phyloP scores from a whole-genome alignment of 345 rosid genomes.

The Excoecaria agallocha region DNA sequence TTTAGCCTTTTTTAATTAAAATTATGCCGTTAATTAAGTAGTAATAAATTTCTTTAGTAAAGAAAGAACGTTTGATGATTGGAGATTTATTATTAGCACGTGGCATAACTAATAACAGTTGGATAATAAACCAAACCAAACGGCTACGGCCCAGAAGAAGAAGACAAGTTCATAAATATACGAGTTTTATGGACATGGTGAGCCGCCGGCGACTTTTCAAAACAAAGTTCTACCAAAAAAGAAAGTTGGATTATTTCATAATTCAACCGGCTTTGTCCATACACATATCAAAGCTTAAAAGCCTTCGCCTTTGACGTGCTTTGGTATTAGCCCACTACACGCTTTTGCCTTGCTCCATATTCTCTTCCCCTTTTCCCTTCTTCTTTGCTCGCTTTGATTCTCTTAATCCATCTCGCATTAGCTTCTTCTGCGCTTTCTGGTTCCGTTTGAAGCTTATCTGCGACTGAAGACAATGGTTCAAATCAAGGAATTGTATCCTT shows the following conservation, averaged over 20 bases:
- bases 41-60: too few species aligned
- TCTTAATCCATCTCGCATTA: not conserved
- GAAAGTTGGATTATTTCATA: not conserved
- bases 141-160: not conserved
- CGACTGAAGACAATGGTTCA: slow-evolving; percentile 46
- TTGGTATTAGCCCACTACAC: not conserved
- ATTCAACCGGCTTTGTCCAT: not conserved
- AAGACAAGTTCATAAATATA: not conserved
- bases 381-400: not conserved
- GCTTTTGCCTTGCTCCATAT: not conserved
- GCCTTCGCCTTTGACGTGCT: not conserved
- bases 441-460: not conserved
- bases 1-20: too few species aligned
- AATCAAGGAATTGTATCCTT: slow-evolving; percentile 75
- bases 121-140: not conserved
- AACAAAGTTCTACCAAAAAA: not conserved
- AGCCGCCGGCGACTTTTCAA: slow-evolving; percentile 15
- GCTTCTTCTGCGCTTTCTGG: not conserved
- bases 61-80: not conserved
- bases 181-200: not conserved
- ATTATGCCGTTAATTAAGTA: too few species aligned
- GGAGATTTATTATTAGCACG: not conserved
- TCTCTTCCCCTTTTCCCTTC: not conserved
- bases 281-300: not conserved
- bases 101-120: not conserved